Evolutionary conservation across 805 yeast genomes (phyloP).

Genomic region (Candida silvicultrix): DNA sequence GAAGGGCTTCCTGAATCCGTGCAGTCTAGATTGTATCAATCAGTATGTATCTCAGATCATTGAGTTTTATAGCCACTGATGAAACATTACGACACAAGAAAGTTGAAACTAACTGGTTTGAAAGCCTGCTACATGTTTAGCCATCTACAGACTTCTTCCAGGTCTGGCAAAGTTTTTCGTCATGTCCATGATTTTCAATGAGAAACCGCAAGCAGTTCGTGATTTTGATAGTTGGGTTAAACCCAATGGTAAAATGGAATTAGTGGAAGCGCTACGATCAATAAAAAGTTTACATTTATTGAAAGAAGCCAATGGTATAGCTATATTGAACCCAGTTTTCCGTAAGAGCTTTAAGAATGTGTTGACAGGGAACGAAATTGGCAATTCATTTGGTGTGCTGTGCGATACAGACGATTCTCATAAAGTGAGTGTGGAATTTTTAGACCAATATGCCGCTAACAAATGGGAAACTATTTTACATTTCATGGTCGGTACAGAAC

Average conservation of each 20-base stretch:
- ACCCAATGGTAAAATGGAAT: slow-evolving; percentile 41
- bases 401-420: slow-evolving; percentile 49
- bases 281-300: slow-evolving; percentile 72
- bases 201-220: slow-evolving; percentile 58
- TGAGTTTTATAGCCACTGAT: neutral
- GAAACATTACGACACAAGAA: slow-evolving; percentile 2
- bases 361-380: slow-evolving; percentile 67
- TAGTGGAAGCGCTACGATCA: slow-evolving; percentile 74
- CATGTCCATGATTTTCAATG: slow-evolving; percentile 81
- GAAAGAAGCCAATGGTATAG: slow-evolving; percentile 44
- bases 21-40: slow-evolving; percentile 74
- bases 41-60: slow-evolving; percentile 25
- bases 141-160: slow-evolving; percentile 86
- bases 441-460: slow-evolving; percentile 74
- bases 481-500: slow-evolving; percentile 94
- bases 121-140: slow-evolving; percentile 85
- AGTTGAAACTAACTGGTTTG: slow-evolving; percentile 11
- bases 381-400: slow-evolving; percentile 73
- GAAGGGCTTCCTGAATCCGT: slow-evolving; percentile 86
- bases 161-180: slow-evolving; percentile 84
- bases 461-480: slow-evolving; percentile 96
- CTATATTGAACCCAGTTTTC: slow-evolving; percentile 65
- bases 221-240: slow-evolving; percentile 76
- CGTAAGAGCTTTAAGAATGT: slow-evolving; percentile 74
- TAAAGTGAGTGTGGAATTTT: slow-evolving; percentile 53